Base-by-base conservation (phyloP, 305 asterid genomes). In the Fraxinus ornus region DNA sequence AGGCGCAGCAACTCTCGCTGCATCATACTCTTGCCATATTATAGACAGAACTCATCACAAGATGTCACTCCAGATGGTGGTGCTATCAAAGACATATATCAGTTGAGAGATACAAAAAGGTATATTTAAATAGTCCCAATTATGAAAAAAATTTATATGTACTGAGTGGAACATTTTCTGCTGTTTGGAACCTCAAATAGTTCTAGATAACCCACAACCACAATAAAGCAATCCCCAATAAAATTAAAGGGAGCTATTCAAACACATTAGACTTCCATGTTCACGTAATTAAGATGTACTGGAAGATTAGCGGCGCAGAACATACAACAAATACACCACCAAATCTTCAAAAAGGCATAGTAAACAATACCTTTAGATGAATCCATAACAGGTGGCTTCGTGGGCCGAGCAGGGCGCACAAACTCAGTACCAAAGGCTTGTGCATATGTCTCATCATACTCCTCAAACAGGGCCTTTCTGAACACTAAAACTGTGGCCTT, bases 381-480 rank as follows among this genome's bases (percentile, higher is more conserved):
- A 87, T 85, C 92, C 76, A 84, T 75, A 66, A 88, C 83, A 77
- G 85, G 84, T 9, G 92, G 92, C 49, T 89, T 87, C 55, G 90
- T 90, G 47, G 90, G 89, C 35, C 86, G 87, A 78, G 89, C 85
- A 82, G 93, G 94, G 13, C 91, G 92, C 32, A 77, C 83, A 62
- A 95, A 92, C 55, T 77, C 84, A 80, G 90, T 86, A 76, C 98
- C 98, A 86, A 95, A 95, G 57, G 98, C 99, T 89, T 94, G 94
- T 9, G 97, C 98, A 86, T 95, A 95, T 0, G 99, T 93, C 83
- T 94, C 98, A 81, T 94, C 97, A 86, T 86, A 94, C 83, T 94
- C 98, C 91, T 94, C 98, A 32, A 86, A 95, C 55, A 88, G 78
- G 7, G 94, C 90, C 86, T 89, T 95, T 85, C 99, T 90, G 80